A percentile compares a stretch with the other conserved stretches of the same genome.
Conservation (phyloP, 1,284 basidiomycete species). For the Coniferiporia weirii region DNA sequence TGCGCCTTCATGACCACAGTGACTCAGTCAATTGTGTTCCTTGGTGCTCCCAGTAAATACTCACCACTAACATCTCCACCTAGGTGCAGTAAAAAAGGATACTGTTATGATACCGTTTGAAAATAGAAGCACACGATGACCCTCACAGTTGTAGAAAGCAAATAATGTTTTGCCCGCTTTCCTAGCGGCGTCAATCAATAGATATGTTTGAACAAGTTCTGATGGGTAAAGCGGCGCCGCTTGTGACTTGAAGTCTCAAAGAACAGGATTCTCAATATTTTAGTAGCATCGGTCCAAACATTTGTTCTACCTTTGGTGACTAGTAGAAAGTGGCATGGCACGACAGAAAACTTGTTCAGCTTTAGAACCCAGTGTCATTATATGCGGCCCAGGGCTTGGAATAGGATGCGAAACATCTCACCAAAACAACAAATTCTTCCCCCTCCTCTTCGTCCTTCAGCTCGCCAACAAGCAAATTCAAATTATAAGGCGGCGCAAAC, state of each 20-base stretch:
- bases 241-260: constrained; percentile 66
- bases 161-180: constrained; percentile 56
- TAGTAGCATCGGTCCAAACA: constrained; percentile 14
- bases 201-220: constrained; percentile 72
- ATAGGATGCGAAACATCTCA: constrained; percentile 33
- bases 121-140: background rate
- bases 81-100: background rate
- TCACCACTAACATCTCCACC: constrained; percentile 14
- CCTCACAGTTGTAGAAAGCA: constrained; percentile 81
- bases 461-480: constrained; percentile 68
- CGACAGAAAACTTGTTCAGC: constrained; percentile 84
- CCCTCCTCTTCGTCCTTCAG: constrained; percentile 57
- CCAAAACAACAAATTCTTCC: constrained; percentile 69
- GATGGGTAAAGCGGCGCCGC: constrained; percentile 69
- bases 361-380: constrained; percentile 27
- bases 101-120: background rate
- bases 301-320: constrained; percentile 62
- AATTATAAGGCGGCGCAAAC: constrained; percentile 76
- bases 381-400: background rate
- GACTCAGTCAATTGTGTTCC: constrained; percentile 31
- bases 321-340: constrained; percentile 76
- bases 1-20: constrained; percentile 77
- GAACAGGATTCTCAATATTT: background rate
- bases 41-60: background rate
- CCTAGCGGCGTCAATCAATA: constrained; percentile 62